Evolutionary conservation across 1,139 yeast species (phyloP), one percentile per base, ranked within the genome.

Genomic region (Petasospora rhodanensis): DNA sequence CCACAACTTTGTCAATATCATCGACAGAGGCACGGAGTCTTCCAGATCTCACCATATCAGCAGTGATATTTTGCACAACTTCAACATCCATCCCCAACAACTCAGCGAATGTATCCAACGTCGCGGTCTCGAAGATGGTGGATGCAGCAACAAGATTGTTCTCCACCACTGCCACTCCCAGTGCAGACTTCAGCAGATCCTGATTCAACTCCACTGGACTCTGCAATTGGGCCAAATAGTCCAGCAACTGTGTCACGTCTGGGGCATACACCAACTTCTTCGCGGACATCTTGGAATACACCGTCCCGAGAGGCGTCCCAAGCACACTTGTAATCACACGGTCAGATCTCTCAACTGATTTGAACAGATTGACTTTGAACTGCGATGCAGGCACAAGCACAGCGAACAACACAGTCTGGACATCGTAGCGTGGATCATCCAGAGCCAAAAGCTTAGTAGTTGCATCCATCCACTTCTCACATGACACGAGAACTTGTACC

Each of bases 1-100:
- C 49, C n/a, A 62, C 45, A 3, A 59, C 42, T 11, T 54, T 51
- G 29, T 52, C 53, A n/a, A 62, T 47, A 34, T 62, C 67, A 39
- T 62, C 67, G 24, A 62, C 51, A 27, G 55, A 54, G 1, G 61
- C 64, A 12, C 32, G 19, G 10, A 49, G 16, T 12, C 42, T 20
- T 1, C 40, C 47, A 4, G 35, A 29, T 24, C 49, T 37, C 12
- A 51, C 43, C 43, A 47, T 40, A 11, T 42, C 43, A 8, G 47
- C 37, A 5, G 42, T 27, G 2, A 45, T 22, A 3, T 36, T 37
- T 22, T 43, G 45, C 7, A 46, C 50, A 13, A 30, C 29, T 3
- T 27, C 24, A 5, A 18, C 14, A 19, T 42, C 38, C 10, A 41
- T 13, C n/a, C 27, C 19, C 11, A 41, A 22, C 11, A 43, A 29